These are phyloP conservation scores for Penicillium paxilli DNA, from an alignment of 495 filamentous ascomycete species.

Conservation along the genomic window DNA sequence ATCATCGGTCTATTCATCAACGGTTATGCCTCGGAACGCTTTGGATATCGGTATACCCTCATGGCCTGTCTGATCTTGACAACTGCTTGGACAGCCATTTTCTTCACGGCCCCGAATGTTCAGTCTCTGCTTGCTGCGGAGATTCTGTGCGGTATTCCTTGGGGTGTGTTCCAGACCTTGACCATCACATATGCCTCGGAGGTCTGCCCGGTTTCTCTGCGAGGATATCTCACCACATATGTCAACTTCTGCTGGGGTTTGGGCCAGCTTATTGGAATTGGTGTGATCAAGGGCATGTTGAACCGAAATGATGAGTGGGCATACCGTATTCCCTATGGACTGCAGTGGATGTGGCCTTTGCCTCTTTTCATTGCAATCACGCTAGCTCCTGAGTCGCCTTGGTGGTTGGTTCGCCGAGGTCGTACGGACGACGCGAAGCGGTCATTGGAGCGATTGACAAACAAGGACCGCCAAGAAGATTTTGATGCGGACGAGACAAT, in stretches of 20 bases:
- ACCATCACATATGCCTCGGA: slow-evolving; percentile 82
- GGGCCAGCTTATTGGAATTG: slow-evolving; percentile 73
- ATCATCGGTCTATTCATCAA: slow-evolving; percentile 77
- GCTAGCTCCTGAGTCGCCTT: slow-evolving; percentile 75
- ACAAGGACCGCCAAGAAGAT: slow-evolving; percentile 50
- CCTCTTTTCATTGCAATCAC: slow-evolving; percentile 70
- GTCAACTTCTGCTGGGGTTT: slow-evolving; percentile 84
- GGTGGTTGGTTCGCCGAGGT: slow-evolving; percentile 79
- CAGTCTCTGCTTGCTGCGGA: slow-evolving; percentile 68
- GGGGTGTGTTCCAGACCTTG: slow-evolving; percentile 81
- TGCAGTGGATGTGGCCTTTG: slow-evolving; percentile 87
- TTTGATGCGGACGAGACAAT: slow-evolving; percentile 77
- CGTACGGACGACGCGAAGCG: slow-evolving; percentile 66
- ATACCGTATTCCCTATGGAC: slow-evolving; percentile 67
- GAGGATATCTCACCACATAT: slow-evolving; percentile 75
- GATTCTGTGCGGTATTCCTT: slow-evolving; percentile 76
- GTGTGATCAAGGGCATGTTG: slow-evolving; percentile 68
- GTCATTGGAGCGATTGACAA: slow-evolving; percentile 66
- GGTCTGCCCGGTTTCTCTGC: slow-evolving; percentile 70
- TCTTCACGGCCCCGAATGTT: slow-evolving; percentile 74
- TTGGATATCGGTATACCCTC: slow-evolving; percentile 73
- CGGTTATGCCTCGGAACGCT: slow-evolving; percentile 71
- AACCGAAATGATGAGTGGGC: slow-evolving; percentile 60
- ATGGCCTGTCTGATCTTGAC: slow-evolving; percentile 65
- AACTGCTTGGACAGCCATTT: slow-evolving; percentile 70